Base-by-base conservation (phyloP, 495 filamentous ascomycete genomes). In the Penicillium pulvis region DNA sequence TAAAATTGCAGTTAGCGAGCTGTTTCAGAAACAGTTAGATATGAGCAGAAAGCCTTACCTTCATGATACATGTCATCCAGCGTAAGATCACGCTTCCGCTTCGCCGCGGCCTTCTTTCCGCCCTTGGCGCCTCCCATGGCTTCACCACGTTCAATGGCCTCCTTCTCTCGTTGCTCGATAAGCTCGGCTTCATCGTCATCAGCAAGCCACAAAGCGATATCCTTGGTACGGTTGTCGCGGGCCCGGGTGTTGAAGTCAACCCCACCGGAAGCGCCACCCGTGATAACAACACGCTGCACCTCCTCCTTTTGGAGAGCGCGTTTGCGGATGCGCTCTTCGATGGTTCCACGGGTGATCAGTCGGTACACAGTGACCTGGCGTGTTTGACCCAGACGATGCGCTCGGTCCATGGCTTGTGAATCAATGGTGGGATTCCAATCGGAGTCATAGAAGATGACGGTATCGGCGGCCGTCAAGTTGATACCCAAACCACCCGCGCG, bases 371-470 rank as follows among this genome's bases (percentile, higher is more conserved):
- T 95, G 47, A 98, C 94, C 71, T 98, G 94, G 62, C 86, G 86
- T 4, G 94, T 98, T 74, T 98, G 94, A 42, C 94, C 94, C 20
- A 98, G 87, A 81, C 94, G 92, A 81, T 98, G 94, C 24, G 94
- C 94, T 67, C 94, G 91, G 73, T 98, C 94, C 95, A 98, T 98
- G 70, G 94, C 94, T 70, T 98, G 94, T 24, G 89, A 93, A 73
- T 98, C 94, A 66, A 98, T 98, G 17, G 94, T 98, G 28, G 94
- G 94, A 72, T 98, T 98, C 94, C 94, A 98, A 71, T 98, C 94
- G 10, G 91, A 96, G 66, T 98, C 94, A 81, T 98, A 98, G 83
- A 98, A 98, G 71, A 98, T 98, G 71, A 98, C 94, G 7, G 93
- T 98, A 63, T 88, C 85, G 44, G 90, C 94, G 19, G 88, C 86